phyloP scores from a whole-genome alignment of 768 basidiomycete species.

The Mycena capillaripes region DNA sequence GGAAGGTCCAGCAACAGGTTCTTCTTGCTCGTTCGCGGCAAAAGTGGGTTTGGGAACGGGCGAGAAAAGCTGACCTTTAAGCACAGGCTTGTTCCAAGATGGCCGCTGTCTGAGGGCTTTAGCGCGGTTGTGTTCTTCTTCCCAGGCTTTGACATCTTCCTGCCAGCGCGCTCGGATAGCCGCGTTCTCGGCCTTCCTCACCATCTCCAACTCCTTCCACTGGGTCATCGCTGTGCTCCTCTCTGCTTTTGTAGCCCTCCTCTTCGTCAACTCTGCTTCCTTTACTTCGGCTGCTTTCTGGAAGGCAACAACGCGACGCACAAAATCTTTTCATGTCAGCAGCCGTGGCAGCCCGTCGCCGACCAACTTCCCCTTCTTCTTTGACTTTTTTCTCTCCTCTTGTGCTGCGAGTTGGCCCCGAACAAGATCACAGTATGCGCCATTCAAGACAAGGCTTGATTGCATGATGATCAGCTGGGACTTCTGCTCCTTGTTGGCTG shows the following conservation, averaged over 20 bases:
- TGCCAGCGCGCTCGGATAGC: background rate
- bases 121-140: constrained; percentile 13
- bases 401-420: constrained; percentile 37
- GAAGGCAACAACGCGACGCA: constrained; percentile 23
- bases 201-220: constrained; percentile 39
- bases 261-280: constrained; percentile 25
- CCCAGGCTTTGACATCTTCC: constrained; percentile 24
- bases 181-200: constrained; percentile 28
- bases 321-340: constrained; percentile 40
- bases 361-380: constrained; percentile 37
- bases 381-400: constrained; percentile 38
- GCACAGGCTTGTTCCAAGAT: constrained; percentile 11
- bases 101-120: constrained; percentile 6
- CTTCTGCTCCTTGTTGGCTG: constrained; percentile 9
- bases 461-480: constrained; percentile 36
- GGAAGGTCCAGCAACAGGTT: no score
- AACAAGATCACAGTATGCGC: constrained; percentile 36
- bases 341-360: constrained; percentile 43
- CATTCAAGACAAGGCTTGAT: constrained; percentile 42
- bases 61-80: constrained; percentile 10
- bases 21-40: no score
- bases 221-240: constrained; percentile 27
- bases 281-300: constrained; percentile 26
- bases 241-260: constrained; percentile 23
- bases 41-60: constrained; percentile 9